These are phyloP conservation scores for Didymella sp. DNA, from an alignment of 2,329 filamentous ascomycete genomes.

Conservation along the genomic window DNA sequence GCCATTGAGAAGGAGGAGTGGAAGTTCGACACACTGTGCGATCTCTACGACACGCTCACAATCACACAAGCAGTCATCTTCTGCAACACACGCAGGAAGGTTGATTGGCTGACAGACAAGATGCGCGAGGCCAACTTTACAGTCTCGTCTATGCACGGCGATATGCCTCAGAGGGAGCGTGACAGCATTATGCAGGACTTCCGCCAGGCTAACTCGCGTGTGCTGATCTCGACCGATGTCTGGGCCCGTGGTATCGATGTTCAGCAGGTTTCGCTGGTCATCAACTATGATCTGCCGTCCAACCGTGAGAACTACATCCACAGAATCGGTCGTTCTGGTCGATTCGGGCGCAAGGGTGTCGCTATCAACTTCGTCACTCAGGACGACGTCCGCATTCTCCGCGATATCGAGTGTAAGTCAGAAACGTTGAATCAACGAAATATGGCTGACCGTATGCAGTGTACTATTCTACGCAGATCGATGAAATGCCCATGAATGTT, in stretches of 20 bases:
- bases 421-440: too few relatives aligned
- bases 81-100: conserved; percentile 98
- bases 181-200: conserved; percentile 99
- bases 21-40: conserved; percentile 99
- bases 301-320: conserved; percentile 99
- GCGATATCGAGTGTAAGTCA: conserved; percentile 87
- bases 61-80: conserved; percentile 99
- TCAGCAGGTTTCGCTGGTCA: conserved; percentile 96
- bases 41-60: conserved; percentile 97
- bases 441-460: conserved; percentile 61
- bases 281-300: conserved; percentile 98
- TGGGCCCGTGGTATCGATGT: conserved; percentile 99
- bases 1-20: conserved; percentile 99
- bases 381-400: conserved; percentile 95
- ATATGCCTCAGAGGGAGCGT: conserved; percentile 98
- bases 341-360: conserved; percentile 97
- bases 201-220: conserved; percentile 92
- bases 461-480: conserved; percentile 96
- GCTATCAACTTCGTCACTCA: conserved; percentile 99
- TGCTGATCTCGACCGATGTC: conserved; percentile 96
- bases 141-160: conserved; percentile 97
- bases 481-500: conserved; percentile 98
- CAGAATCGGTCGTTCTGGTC: conserved; percentile 91
- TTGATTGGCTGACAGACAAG: conserved; percentile 99
- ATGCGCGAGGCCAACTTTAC: conserved; percentile 99